Percentiles rank a stretch among this genome's conserved stretches.
Conservation (phyloP, 805 yeast species). For the Ogataea pilisensis region DNA sequence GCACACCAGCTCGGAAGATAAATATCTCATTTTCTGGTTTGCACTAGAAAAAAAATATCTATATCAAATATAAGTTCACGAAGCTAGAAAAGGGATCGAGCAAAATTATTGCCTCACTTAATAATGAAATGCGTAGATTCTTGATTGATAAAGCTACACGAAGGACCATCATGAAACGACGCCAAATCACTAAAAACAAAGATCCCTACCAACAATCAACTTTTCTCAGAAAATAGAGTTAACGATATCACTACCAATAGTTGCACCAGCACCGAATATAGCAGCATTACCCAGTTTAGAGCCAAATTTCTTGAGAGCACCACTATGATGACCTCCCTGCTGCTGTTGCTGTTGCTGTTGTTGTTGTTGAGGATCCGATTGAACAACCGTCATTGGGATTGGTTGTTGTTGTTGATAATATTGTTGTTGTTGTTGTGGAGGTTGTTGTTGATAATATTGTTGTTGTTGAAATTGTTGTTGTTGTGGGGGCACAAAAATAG, state of each 20-base stretch:
- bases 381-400: slow-evolving; percentile 20
- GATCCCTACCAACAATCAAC: too few species aligned
- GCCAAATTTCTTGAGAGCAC: slow-evolving; percentile 61
- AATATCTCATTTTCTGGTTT: too few species aligned
- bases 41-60: too few species aligned
- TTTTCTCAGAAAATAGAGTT: slow-evolving; percentile 58
- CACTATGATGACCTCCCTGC: slow-evolving; percentile 16
- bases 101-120: too few species aligned
- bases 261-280: slow-evolving; percentile 96
- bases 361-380: slow-evolving; percentile 14
- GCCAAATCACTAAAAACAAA: too few species aligned
- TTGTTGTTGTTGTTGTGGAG: slow-evolving; percentile 15
- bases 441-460: slow-evolving; percentile 12
- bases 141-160: too few species aligned
- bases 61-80: too few species aligned
- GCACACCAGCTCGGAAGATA: too few species aligned
- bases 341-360: slow-evolving; percentile 17
- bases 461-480: slow-evolving; percentile 9
- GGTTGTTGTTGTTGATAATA: slow-evolving; percentile 17
- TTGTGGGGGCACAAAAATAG: neutral
- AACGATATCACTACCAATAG: slow-evolving; percentile 83
- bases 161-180: too few species aligned
- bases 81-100: too few species aligned
- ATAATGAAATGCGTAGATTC: too few species aligned
- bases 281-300: slow-evolving; percentile 92